phyloP scores from a whole-genome alignment of 805 yeast genomes.

The Saccharomyces eubayanus region DNA sequence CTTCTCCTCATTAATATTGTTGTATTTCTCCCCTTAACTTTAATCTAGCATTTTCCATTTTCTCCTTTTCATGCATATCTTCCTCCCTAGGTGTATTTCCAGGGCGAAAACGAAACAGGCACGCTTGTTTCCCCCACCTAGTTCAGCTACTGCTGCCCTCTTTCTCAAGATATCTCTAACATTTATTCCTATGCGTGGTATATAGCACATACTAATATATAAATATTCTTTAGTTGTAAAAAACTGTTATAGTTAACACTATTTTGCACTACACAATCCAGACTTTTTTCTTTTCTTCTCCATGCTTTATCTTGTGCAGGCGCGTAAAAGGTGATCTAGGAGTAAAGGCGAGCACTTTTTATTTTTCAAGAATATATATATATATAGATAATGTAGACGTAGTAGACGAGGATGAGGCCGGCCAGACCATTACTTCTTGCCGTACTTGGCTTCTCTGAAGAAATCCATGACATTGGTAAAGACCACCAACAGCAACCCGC shows the following conservation, averaged over 20 bases:
- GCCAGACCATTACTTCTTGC: not conserved
- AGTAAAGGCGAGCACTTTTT: too few relatives aligned
- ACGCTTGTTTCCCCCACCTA: not conserved
- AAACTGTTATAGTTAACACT: not conserved
- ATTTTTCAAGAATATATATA: too few relatives aligned
- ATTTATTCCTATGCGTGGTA: not conserved
- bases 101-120: not conserved
- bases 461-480: constrained; percentile 92
- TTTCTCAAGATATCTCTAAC: not conserved
- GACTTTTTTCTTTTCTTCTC: not conserved
- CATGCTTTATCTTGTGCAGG: not conserved
- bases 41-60: not conserved
- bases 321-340: too few relatives aligned
- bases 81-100: not conserved
- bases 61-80: not conserved
- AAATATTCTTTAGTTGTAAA: not conserved
- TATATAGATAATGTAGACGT: not conserved
- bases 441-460: constrained; percentile 47
- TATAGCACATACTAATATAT: not conserved
- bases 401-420: not conserved
- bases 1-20: not conserved
- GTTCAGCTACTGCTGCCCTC: not conserved
- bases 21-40: not conserved
- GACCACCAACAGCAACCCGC: constrained; percentile 96
- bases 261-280: not conserved